A percentile compares a stretch with the other conserved stretches of the same genome.
Conservation (phyloP, 2,329 filamentous ascomycete genomes). For the Talaromyces sp. region DNA sequence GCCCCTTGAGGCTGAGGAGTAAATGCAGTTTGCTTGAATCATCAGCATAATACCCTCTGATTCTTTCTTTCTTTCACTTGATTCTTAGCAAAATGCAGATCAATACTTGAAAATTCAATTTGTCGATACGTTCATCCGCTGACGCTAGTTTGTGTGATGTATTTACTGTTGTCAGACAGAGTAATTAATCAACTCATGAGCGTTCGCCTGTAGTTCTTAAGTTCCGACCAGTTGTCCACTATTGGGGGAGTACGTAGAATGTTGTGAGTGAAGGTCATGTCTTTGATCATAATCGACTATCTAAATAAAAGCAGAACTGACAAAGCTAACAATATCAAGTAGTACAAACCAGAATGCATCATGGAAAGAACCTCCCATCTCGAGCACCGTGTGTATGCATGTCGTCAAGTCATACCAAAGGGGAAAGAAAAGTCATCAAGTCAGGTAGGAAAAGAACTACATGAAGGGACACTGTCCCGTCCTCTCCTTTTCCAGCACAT, state of each 20-base stretch:
- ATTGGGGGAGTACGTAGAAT: not conserved
- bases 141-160: slow-evolving; percentile 13
- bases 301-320: not conserved
- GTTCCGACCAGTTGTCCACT: not conserved
- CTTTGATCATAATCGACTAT: not conserved
- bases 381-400: slow-evolving; percentile 7
- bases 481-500: slow-evolving; percentile 38
- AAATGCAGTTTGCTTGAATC: slow-evolving; percentile 36
- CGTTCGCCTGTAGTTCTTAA: not conserved
- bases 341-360: not conserved
- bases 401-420: slow-evolving; percentile 7
- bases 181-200: slow-evolving; percentile 12
- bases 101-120: not conserved
- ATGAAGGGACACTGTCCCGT: slow-evolving; percentile 52
- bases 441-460: not conserved
- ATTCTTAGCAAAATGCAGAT: slow-evolving; percentile 1
- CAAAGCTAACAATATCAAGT: not conserved
- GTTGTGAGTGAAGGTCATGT: not conserved
- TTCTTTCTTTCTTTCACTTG: slow-evolving; percentile 8
- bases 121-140: slow-evolving; percentile 13
- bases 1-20: slow-evolving; percentile 70
- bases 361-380: not conserved
- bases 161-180: slow-evolving; percentile 15
- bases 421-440: not conserved
- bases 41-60: slow-evolving; percentile 22